phyloP scores from a whole-genome alignment of 2,329 filamentous ascomycete genomes.

The Monosporascus sp. region DNA sequence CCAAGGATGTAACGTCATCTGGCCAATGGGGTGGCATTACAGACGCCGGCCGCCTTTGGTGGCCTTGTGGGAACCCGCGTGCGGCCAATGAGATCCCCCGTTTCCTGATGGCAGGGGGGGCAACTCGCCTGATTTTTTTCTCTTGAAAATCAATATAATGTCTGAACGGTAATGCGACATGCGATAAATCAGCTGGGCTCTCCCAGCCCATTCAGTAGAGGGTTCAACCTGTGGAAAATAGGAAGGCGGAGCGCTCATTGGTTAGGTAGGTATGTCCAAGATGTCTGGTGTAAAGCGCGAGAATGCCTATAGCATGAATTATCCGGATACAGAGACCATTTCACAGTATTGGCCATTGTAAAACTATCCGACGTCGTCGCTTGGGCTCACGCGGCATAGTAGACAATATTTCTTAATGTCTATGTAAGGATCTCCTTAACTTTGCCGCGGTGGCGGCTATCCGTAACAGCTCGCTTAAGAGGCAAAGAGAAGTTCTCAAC shows the following conservation, averaged over 20 bases:
- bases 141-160: too few species aligned
- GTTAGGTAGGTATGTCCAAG: not conserved
- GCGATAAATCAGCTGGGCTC: not conserved
- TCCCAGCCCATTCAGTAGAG: not conserved
- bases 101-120: not conserved
- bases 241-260: not conserved
- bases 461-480: conserved; percentile 1
- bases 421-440: not conserved
- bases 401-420: not conserved
- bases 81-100: conserved; percentile 6
- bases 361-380: not conserved
- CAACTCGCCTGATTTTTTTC: not conserved
- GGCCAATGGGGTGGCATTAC: conserved; percentile 16
- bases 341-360: not conserved
- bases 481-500: not conserved
- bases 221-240: not conserved
- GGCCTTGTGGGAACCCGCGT: conserved; percentile 12
- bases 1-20: conserved; percentile 8
- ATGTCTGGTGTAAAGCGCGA: not conserved
- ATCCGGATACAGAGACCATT: not conserved
- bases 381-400: not conserved
- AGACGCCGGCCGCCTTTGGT: conserved; percentile 27
- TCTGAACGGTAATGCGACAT: not conserved
- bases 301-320: not conserved
- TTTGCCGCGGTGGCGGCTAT: not conserved